Conservation (phyloP, 805 yeast species). For the Lachancea cidri region DNA sequence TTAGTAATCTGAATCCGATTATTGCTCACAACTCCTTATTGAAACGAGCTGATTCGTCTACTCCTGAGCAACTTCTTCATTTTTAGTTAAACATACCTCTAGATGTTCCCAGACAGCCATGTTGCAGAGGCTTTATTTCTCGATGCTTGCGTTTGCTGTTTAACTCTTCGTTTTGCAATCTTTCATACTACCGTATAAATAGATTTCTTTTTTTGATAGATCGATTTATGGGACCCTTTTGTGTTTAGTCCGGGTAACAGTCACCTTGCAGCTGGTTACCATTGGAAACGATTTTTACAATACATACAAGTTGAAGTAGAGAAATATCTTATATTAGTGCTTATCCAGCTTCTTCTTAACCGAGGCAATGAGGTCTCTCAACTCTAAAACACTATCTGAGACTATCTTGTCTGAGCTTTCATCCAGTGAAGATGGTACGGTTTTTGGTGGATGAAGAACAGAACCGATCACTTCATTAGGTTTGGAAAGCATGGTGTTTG, state of each 20-base stretch:
- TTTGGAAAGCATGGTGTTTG: background rate
- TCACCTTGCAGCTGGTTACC: background rate
- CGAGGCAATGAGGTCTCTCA: slow-evolving; percentile 25
- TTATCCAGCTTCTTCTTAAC: slow-evolving; percentile 23
- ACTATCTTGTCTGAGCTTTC: background rate
- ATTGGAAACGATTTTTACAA: background rate
- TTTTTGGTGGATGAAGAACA: background rate
- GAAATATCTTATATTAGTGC: background rate
- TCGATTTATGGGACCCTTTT: background rate
- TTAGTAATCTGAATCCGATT: background rate
- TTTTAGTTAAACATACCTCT: slow-evolving; percentile 17
- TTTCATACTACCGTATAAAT: background rate
- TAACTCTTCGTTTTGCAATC: background rate
- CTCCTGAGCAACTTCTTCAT: too few relatives aligned
- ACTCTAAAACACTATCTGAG: slow-evolving; percentile 16
- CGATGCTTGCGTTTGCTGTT: background rate
- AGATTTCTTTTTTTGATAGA: background rate
- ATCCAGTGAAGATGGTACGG: background rate
- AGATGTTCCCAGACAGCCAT: slow-evolving; percentile 34
- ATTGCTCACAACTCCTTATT: background rate
- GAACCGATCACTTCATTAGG: background rate
- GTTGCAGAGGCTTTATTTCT: background rate
- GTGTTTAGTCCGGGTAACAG: background rate
- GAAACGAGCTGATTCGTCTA: too few relatives aligned
- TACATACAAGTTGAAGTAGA: background rate